Evolutionary conservation across 2,329 filamentous ascomycete species (phyloP), one percentile per base, ranked within the genome.

Genomic region (Phyllosticta paracitricarpa): DNA sequence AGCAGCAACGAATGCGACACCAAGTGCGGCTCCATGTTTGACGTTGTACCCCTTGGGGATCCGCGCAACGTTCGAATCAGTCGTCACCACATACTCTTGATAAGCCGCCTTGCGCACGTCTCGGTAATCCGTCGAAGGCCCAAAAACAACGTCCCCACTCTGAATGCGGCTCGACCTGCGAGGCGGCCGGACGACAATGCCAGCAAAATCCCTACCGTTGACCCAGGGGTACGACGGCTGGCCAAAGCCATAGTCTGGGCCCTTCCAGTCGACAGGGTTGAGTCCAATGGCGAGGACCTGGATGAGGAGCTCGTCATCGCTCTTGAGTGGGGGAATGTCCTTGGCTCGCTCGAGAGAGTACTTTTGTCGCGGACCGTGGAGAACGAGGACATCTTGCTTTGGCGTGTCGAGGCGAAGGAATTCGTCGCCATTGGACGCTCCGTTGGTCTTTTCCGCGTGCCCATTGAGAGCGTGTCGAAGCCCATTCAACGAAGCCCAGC

Each of bases 241-340:
- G 28, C 83, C 86, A 68, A 89, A 90, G 64, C 85, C 85, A 68
- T 82, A 89, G 67, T 88, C 87, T 7, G 86, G 84, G 63, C 84
- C 82, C 75, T 89, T 89, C 85, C 84, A 89, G 69, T 89, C 89
- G 61, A 91, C 87, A 0, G 89, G 88, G 66, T 91, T 91, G 35
- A 91, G 74, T 0, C 88, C 88, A 66, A 89, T 85, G 14, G 82
- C 82, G 35, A 81, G 76, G 1, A 84, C 77, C 68, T 81, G 82
- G 22, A 89, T 80, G 4, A 89, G 74, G 6, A 89, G 72, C 67
- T 89, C 84, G 53, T 55, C 52, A 33, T 58, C 56, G 52, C 56
- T 55, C 52, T 58, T 51, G 56, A 62, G 51, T 17, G 51, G 17
- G 14, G 60, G 60, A 25, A 62, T 58, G 17, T 58, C 52, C 2